Conservation (phyloP, 768 basidiomycete genomes). For the Tremella fuciformis region DNA sequence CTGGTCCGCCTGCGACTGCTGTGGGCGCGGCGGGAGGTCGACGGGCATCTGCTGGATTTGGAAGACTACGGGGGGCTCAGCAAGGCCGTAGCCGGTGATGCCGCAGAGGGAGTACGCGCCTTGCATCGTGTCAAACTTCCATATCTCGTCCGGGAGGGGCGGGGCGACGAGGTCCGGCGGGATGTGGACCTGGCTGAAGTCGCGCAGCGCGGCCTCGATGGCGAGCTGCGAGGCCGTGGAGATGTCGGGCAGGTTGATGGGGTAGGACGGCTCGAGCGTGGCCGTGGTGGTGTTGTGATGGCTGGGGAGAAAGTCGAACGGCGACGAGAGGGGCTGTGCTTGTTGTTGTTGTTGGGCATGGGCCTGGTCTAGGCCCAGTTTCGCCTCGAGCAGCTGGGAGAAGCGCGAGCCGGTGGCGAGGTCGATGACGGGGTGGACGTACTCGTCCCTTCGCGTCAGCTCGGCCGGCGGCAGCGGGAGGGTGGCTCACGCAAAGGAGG, state of each 20-base stretch:
- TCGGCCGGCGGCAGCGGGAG: background rate
- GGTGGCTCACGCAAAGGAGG: no score
- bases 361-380: slow-evolving; percentile 23
- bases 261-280: background rate
- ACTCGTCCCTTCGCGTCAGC: background rate
- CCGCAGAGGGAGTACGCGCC: background rate
- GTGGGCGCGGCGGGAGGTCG: no score
- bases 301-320: background rate
- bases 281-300: background rate
- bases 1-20: no score
- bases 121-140: slow-evolving; percentile 5
- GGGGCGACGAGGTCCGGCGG: slow-evolving; percentile 34
- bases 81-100: background rate
- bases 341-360: background rate
- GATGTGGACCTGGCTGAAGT: slow-evolving; percentile 20
- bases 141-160: slow-evolving; percentile 5
- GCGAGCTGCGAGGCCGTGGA: slow-evolving; percentile 10
- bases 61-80: no score
- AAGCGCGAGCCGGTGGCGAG: slow-evolving; percentile 34
- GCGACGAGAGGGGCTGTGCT: background rate
- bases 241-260: background rate
- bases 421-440: slow-evolving; percentile 4
- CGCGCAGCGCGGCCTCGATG: slow-evolving; percentile 21
- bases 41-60: no score
- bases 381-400: slow-evolving; percentile 36